Conservation (phyloP, 2,329 filamentous ascomycete genomes). For the Achaetomium macrosporum region DNA sequence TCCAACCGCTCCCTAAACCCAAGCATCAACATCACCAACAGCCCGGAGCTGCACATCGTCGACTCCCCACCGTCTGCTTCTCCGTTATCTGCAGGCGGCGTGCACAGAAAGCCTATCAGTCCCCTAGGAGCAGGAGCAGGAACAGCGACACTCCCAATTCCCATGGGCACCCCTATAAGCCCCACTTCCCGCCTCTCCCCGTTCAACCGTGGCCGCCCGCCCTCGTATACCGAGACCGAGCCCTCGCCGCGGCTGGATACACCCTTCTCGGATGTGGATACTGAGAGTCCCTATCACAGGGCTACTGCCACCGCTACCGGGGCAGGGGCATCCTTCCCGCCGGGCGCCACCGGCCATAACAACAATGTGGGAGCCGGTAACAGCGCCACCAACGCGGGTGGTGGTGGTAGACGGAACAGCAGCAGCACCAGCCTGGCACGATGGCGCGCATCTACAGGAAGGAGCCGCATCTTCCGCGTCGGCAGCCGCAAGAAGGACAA, state of each 20-base stretch:
- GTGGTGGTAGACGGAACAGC: not conserved
- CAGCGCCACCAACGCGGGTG: not conserved
- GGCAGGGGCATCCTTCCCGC: not conserved
- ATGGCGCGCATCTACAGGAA: not conserved
- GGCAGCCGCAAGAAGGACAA: too few relatives aligned
- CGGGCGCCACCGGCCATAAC: not conserved
- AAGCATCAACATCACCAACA: conserved; percentile 8
- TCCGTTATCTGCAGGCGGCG: not conserved
- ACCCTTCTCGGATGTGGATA: conserved; percentile 28
- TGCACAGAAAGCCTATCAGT: not conserved
- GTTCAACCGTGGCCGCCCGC: conserved; percentile 24
- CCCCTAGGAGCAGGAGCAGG: not conserved
- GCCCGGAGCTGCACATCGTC: too few relatives aligned
- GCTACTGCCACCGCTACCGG: not conserved
- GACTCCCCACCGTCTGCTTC: not conserved
- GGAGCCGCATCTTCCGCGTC: not conserved
- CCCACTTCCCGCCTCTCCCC: conserved; percentile 4
- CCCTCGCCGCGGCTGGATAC: conserved; percentile 34
- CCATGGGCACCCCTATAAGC: not conserved
- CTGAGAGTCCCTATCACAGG: conserved; percentile 23
- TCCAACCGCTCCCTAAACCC: conserved; percentile 28
- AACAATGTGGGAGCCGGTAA: not conserved
- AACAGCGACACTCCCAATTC: conserved; percentile 3
- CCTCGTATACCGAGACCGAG: conserved; percentile 41
- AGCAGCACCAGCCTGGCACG: not conserved